Evolutionary conservation across 148 eudicot genomes (phyloP), one percentile per base, ranked within the genome.

Genomic region (Rhododendron henanense): DNA sequence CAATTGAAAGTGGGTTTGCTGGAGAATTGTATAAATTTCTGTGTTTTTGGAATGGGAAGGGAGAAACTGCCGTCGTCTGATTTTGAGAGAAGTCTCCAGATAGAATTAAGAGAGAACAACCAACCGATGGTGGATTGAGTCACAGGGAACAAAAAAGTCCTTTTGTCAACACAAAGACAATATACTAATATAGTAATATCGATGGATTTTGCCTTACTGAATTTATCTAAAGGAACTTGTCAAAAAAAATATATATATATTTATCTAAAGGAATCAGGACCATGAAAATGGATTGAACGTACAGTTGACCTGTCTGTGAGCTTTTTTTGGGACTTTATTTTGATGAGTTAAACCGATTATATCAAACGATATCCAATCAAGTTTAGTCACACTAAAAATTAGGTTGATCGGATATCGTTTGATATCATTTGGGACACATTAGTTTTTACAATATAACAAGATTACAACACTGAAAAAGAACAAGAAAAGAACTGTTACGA

Each of bases 31-130:
- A n/a, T 78, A 3, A 19, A 0, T 3, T 33, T 78, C 16, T 23
- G 44, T 78, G 33, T 3, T 25, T 10, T 0, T 4, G 16, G 55
- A 47, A 47, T 78, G 59, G 57, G 57, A 48, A 79, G 21, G 37
- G 31, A 48, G 57, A 79, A 25, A 48, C 82, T n/a, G 28, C 82
- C 37, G 33, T 48, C 61, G 59, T 79, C 82, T 50, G 59, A 79
- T 79, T 77, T 11, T 25, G 35, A 14, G 39, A 51, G 82, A 79
- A 79, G 48, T 25, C 82, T 48, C 82, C 82, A 79, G 59, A 79
- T 33, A 79, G 41, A 45, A 45, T 5, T 31, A 47, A 78, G 55
- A n/a, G 55, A 25, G 82, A 6, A 28, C 82, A 28, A 25, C 59
- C 82, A 79, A 48, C 33, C 33, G 82, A 25, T 48, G 61, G 25